Evolutionary conservation across 2,329 filamentous ascomycete species (phyloP), one percentile per base, ranked within the genome.

Genomic region (Elsinoe batatas): DNA sequence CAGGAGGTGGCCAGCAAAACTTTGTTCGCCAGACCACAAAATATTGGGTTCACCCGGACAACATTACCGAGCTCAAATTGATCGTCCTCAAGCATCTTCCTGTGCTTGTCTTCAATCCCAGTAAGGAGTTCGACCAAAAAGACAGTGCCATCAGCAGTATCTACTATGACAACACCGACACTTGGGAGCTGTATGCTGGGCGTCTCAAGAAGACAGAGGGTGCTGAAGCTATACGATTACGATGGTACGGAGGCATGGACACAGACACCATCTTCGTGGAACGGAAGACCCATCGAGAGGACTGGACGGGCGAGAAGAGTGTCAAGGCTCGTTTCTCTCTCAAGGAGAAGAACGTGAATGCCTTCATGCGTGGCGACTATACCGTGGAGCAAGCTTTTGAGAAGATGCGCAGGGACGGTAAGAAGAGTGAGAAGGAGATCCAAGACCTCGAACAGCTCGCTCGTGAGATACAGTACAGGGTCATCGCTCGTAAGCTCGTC

Each of bases 1-100:
- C 93, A 13, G 93, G 93, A 64, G 93, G 91, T 56, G 82, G 80
- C 60, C 93, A 98, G 72, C 91, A 91, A 67, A 97, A 87, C 76
- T 98, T 98, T 67, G 83, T 98, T 59, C 87, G 93, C 58, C 88
- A 97, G 68, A 98, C 93, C 0, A 98, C 93, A 32, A 98, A 98
- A 72, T 98, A 98, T 75, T 98, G 93, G 93, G 93, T 98, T 44
- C 93, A 98, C 67, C 88, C 88, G 2, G 93, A 97, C 72, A 98
- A 98, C 67, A 93, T 98, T 64, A 97, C 93, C 4, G 93, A 98
- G 74, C 74, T 98, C 59, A 98, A 98, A 76, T 84, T 98, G 70
- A 91, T 98, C 67, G 91, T 98, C 67, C 77, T 98, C 53, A 97
- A 98, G 78, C 93, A 98, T 75, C 78, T 98, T 60, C 93, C 93